Evolutionary conservation across 441 rosid genomes (phyloP).

Genomic region (Iberis amara): DNA sequence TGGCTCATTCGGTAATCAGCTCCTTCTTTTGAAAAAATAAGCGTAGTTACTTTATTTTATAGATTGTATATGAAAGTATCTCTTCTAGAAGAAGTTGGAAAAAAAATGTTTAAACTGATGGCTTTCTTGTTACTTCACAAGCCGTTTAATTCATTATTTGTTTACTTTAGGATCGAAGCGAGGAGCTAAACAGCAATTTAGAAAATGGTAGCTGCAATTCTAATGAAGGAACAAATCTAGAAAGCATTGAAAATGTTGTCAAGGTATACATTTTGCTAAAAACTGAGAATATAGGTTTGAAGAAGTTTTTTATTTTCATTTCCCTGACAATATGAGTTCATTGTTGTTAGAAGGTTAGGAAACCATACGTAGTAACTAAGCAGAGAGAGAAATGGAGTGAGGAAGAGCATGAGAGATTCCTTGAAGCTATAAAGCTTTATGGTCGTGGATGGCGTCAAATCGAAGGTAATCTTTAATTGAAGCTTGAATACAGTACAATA

Average conservation of each 20-base stretch:
- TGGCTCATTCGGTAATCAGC: no score
- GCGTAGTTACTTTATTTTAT: no score
- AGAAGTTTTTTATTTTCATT: not conserved
- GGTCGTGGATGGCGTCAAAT: slow-evolving; percentile 87
- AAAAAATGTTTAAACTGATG: no score
- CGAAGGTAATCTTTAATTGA: slow-evolving; percentile 35
- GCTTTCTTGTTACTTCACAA: slow-evolving; percentile 14
- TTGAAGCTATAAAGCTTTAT: slow-evolving; percentile 72
- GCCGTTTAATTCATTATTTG: not conserved
- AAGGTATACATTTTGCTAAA: slow-evolving; percentile 8
- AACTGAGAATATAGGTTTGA: not conserved
- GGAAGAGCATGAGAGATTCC: slow-evolving; percentile 75
- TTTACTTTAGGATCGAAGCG: slow-evolving; percentile 26
- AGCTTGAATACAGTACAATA: not conserved
- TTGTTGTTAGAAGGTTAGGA: slow-evolving; percentile 42
- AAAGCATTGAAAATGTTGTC: slow-evolving; percentile 12
- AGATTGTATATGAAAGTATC: no score
- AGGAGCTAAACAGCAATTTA: slow-evolving; percentile 22
- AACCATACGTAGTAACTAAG: slow-evolving; percentile 75
- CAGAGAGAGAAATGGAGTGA: slow-evolving; percentile 91
- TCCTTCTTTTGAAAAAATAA: no score
- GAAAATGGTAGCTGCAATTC: slow-evolving; percentile 25
- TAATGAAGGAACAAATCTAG: slow-evolving; percentile 20
- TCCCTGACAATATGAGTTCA: not conserved
- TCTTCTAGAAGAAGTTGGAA: no score